phyloP scores from a whole-genome alignment of 2,329 filamentous ascomycete species.

The Aureobasidium sp. region DNA sequence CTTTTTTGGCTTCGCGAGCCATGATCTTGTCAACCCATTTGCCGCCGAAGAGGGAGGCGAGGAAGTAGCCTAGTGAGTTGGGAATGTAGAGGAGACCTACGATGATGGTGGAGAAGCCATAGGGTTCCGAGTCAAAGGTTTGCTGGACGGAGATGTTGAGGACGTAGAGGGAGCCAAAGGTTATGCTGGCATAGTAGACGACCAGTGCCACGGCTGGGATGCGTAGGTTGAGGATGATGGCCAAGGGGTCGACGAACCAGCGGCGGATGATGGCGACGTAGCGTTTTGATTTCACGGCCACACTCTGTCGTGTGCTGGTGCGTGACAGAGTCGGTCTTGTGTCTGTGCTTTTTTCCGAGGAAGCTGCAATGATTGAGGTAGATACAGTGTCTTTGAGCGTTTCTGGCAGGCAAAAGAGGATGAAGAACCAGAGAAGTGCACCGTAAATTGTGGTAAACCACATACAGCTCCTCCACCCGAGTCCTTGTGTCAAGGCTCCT shows the following conservation, averaged over 20 bases:
- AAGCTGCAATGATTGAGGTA: constrained; percentile 26
- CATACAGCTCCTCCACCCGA: constrained; percentile 69
- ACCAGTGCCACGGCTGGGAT: constrained; percentile 68
- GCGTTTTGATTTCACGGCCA: constrained; percentile 50
- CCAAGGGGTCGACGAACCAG: constrained; percentile 64
- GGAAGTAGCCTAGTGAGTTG: constrained; percentile 64
- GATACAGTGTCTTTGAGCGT: constrained; percentile 42
- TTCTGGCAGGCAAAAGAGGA: constrained; percentile 59
- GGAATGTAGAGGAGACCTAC: constrained; percentile 74
- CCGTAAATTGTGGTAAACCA: constrained; percentile 73
- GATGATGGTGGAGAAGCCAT: constrained; percentile 60
- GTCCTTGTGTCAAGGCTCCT: constrained; percentile 60
- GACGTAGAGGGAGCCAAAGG: constrained; percentile 69
- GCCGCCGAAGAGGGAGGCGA: constrained; percentile 62
- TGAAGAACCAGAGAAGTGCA: constrained; percentile 47
- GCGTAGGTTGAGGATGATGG: constrained; percentile 62
- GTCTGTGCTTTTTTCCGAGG: constrained; percentile 22
- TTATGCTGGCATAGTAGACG: constrained; percentile 66
- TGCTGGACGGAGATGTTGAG: constrained; percentile 71
- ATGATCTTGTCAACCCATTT: constrained; percentile 77
- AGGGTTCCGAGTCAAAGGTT: constrained; percentile 60
- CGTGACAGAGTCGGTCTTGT: constrained; percentile 31
- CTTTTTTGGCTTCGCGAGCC: constrained; percentile 64
- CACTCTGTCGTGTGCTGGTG: constrained; percentile 56
- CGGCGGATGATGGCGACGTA: constrained; percentile 50